Conservation (phyloP, 805 yeast species). For the Yarrowia sp. region DNA sequence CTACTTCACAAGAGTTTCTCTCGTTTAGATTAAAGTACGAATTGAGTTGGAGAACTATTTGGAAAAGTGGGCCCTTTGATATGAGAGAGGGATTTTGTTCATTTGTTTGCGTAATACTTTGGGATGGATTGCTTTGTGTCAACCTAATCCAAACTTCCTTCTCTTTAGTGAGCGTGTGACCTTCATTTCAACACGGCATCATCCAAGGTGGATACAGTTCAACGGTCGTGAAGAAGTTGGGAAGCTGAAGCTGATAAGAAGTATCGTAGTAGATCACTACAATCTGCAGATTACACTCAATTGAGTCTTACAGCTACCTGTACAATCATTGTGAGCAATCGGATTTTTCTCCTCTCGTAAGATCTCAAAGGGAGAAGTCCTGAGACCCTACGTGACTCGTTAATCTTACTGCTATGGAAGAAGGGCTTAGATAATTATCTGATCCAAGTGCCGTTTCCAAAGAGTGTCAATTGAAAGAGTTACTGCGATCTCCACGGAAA, state of each 20-base stretch:
- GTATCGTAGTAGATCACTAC: no score
- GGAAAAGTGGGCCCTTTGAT: neutral
- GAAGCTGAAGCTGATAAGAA: no score
- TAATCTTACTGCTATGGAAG: neutral
- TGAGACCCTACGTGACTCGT: neutral
- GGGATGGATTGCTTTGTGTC: neutral
- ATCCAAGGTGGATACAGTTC: constrained; percentile 6
- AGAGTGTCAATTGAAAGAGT: no score
- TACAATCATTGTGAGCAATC: no score
- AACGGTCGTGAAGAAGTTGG: neutral
- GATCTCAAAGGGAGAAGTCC: no score
- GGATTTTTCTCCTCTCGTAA: no score
- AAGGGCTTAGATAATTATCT: neutral
- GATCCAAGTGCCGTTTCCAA: neutral
- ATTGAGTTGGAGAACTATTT: constrained; percentile 1
- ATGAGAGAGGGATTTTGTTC: neutral
- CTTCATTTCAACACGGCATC: neutral
- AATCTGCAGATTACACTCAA: no score
- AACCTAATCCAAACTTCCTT: neutral
- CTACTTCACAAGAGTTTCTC: neutral
- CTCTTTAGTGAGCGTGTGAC: neutral
- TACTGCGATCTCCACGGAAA: neutral
- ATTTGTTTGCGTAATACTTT: neutral
- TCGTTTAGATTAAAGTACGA: constrained; percentile 4
- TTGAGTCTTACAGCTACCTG: no score